These are phyloP conservation scores for Magnusiomyces magnusii DNA, from an alignment of 1,139 yeast genomes.

Conservation along the genomic window DNA sequence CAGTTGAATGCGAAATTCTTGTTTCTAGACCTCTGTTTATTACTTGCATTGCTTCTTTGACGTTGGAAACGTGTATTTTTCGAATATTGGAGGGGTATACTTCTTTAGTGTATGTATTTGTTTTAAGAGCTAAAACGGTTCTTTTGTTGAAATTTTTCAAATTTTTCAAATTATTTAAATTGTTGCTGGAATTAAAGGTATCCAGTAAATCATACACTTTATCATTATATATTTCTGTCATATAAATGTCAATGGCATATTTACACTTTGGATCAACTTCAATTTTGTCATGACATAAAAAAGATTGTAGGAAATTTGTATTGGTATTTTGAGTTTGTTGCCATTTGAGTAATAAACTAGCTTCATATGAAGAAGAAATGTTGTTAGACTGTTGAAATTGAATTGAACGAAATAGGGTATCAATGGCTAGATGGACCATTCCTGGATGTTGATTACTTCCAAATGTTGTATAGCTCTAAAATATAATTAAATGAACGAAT, in stretches of 20 bases:
- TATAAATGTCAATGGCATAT: slow-evolving; percentile 30
- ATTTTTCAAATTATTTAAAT: too few species aligned
- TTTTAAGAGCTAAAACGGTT: slow-evolving; percentile 22
- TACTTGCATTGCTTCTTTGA: slow-evolving; percentile 27
- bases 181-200: neutral
- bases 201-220: slow-evolving; percentile 27
- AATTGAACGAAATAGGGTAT: slow-evolving; percentile 34
- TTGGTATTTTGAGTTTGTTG: slow-evolving; percentile 17
- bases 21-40: slow-evolving; percentile 27
- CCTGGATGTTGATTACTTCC: slow-evolving; percentile 31
- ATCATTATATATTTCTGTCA: slow-evolving; percentile 35
- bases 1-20: slow-evolving; percentile 32
- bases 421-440: slow-evolving; percentile 30
- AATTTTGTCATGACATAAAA: slow-evolving; percentile 18
- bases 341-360: slow-evolving; percentile 30
- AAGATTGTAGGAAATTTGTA: slow-evolving; percentile 11
- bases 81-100: slow-evolving; percentile 23
- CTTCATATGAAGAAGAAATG: slow-evolving; percentile 33
- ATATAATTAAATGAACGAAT: neutral
- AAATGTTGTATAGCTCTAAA: slow-evolving; percentile 23
- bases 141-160: slow-evolving; percentile 17
- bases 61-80: slow-evolving; percentile 27
- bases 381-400: slow-evolving; percentile 20
- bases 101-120: slow-evolving; percentile 23
- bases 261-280: slow-evolving; percentile 18